Base-by-base conservation (phyloP, 805 yeast species). In the Candida xyloterini region DNA sequence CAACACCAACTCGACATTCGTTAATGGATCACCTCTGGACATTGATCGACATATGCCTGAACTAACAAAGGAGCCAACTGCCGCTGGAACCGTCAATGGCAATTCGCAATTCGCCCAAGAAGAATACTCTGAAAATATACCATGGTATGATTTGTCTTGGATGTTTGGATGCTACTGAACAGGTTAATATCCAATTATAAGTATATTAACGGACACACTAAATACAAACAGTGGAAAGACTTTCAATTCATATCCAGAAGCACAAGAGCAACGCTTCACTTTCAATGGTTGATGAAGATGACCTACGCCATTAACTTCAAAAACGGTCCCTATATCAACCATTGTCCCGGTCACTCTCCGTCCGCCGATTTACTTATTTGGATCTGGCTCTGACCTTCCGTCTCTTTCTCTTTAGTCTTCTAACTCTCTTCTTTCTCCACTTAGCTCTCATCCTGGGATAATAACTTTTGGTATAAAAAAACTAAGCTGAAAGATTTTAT, bases 371-470 rank as follows among this genome's bases (percentile, higher is more conserved):
- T 27, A 85, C 79, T 84, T 84, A 86, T 83, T 86, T 86, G 81
- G 96, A 87, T 87, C 98, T 89, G 78, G 98, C 98, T 87, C 98
- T 88, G 68, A 91, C 96, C 96, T 91, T 91, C 97, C 98, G 96
- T 85, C 98, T 87, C 95, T 91, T 91, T 82, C 97, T 88, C 87
- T 91, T 91, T 72, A 91, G 86, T 87, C 98, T 88, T 87, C 98
- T 90, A 76, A 85, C 95, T 90, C 98, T 91, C 95, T 91, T 91
- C 86, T 91, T 91, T 86, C 96, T 91, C 98, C 97, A 90, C 85
- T 90, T 90, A 78, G 85, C 82, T 83, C 95, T 84, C 95, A 85
- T 85, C 65, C 46, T 51, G 53, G 42, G 47, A 33, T 38, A 38
- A 35, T 28, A 29, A 29, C 34, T 33, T 33, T 39, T 33, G 34